Evolutionary conservation across 257 asterid species (phyloP).

Genomic region (Solanum sparsipilum): DNA sequence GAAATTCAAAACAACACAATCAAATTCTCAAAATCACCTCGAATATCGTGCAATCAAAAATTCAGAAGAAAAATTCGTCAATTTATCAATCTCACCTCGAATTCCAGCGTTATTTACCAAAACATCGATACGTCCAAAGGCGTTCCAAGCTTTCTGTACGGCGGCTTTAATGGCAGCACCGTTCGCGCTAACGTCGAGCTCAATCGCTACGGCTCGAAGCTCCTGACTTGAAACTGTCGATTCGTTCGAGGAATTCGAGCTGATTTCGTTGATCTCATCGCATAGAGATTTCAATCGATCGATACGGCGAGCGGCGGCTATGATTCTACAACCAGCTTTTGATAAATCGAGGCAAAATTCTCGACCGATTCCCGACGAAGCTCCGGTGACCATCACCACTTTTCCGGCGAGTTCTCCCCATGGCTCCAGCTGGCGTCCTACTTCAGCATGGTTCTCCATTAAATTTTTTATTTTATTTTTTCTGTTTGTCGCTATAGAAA

Average conservation of each 20-base stretch:
- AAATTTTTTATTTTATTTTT: too few species aligned
- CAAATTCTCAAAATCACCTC: background rate
- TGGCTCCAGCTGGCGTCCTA: constrained; percentile 35
- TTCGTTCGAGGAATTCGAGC: background rate
- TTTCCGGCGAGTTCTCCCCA: constrained; percentile 44
- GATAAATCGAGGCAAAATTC: constrained; percentile 54
- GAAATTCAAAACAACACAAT: background rate
- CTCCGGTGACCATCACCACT: constrained; percentile 72
- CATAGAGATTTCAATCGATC: constrained; percentile 45
- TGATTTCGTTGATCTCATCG: constrained; percentile 34
- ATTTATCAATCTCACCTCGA: constrained; percentile 26
- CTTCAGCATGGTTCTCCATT: constrained; percentile 4
- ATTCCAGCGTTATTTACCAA: constrained; percentile 62
- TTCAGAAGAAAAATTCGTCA: background rate
- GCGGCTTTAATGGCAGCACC: constrained; percentile 29
- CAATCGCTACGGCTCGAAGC: constrained; percentile 43
- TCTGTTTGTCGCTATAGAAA: background rate
- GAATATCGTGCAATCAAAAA: background rate
- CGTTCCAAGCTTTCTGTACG: constrained; percentile 47
- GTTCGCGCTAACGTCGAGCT: constrained; percentile 39
- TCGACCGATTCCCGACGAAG: constrained; percentile 77
- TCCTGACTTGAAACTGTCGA: background rate
- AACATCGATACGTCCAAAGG: constrained; percentile 52
- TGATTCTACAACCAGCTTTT: constrained; percentile 54
- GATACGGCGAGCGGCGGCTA: constrained; percentile 62